A percentile compares a stretch with the other conserved stretches of the same genome.
phyloP scores from a whole-genome alignment of 768 basidiomycete genomes.

The Megacollybia marginata region DNA sequence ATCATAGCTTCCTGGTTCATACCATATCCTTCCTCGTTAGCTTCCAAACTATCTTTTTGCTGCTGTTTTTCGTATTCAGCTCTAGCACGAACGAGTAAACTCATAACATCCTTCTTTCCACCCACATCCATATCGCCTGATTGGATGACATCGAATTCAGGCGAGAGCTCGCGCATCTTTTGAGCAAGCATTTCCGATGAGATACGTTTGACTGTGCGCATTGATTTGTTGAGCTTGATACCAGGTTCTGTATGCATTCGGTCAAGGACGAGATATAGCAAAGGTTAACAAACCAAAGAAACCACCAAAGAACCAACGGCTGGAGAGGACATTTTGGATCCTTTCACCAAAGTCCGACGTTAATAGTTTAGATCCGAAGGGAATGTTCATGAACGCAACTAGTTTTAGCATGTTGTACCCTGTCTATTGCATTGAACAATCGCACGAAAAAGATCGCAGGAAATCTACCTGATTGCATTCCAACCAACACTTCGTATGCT shows the following conservation, averaged over 20 bases:
- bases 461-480: constrained; percentile 27
- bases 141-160: constrained; percentile 22
- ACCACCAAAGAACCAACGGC: constrained; percentile 11
- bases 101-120: constrained; percentile 46
- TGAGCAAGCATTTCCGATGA: constrained; percentile 33
- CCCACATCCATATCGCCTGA: not conserved
- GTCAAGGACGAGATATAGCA: not conserved
- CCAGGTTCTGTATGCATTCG: constrained; percentile 11
- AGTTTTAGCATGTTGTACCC: constrained; percentile 28
- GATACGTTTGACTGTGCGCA: constrained; percentile 34
- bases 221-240: constrained; percentile 25
- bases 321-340: constrained; percentile 17
- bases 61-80: constrained; percentile 9
- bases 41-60: constrained; percentile 8
- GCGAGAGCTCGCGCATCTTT: constrained; percentile 28
- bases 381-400: constrained; percentile 26
- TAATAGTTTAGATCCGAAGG: constrained; percentile 25
- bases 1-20: constrained; percentile 44
- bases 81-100: constrained; percentile 37
- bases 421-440: not conserved
- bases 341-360: constrained; percentile 27
- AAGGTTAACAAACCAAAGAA: constrained; percentile 2
- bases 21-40: constrained; percentile 24
- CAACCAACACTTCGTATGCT: constrained; percentile 36
- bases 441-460: not conserved